Base-by-base conservation (phyloP, 1,139 yeast genomes). In the Geotrichum carabidarum region DNA sequence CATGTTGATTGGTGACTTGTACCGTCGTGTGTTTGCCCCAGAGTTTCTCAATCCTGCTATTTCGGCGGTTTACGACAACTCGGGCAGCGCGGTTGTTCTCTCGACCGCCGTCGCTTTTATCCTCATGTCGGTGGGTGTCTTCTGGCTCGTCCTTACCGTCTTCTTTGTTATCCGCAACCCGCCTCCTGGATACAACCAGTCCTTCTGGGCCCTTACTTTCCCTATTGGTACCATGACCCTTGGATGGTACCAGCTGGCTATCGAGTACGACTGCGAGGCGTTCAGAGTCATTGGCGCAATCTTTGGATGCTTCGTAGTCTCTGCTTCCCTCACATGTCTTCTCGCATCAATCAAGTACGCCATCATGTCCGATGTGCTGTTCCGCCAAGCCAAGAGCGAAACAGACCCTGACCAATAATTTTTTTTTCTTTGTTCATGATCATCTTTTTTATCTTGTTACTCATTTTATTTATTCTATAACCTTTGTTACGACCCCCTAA, bases 201-300 rank as follows among this genome's bases (percentile, higher is more conserved):
- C 83, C 0, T 87, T 85, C 78, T 89, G 96, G 95, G 82, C 90
- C 34, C 80, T 86, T 76, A 86, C 96, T 59, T 90, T 90, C 82
- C 96, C 96, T 1, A 66, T 88, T 62, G 96, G 96, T 2, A 88
- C 96, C 0, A 83, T 86, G 84, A 74, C 84, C 0, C 69, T 86
- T 18, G 80, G 88, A 2, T 78, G 81, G 60, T 68, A 74, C 18
- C 78, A 80, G 61, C 66, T 88, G 31, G 80, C 75, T 41, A 62
- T 59, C 1, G 68, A 77, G 6, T 75, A 72, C 50, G 75, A 78
- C 6, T 71, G 82, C 60, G 65, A 66, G 42, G 80, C 82, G 2
- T 85, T 85, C 70, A 75, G 78, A 59, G 82, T 82, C 4, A 62
- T 87, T 51, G 80, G 86, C 1, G 75, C 83, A 5, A 76, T 86